Conservation (phyloP, 2,329 filamentous ascomycete genomes). For the Cordyceps javanica region DNA sequence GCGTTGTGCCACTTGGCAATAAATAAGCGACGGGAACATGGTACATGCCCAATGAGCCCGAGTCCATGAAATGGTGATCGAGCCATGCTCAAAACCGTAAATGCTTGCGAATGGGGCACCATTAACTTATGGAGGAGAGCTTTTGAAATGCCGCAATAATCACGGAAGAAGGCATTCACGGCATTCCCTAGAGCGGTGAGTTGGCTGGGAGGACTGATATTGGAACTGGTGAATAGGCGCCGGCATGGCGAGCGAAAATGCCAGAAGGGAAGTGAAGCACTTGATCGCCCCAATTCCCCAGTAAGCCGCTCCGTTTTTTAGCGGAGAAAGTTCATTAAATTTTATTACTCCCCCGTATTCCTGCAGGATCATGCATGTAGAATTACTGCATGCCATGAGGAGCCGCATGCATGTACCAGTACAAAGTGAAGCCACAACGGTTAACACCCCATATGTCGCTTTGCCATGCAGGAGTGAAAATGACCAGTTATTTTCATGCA, state of each 20-base stretch:
- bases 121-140: neutral
- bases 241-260: too few species aligned
- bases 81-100: neutral
- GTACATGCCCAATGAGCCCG: neutral
- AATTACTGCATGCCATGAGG: neutral
- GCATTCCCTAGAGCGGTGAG: neutral
- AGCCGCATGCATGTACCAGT: neutral
- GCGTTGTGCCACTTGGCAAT: neutral
- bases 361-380: neutral
- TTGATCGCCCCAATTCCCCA: too few species aligned
- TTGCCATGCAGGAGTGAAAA: too few species aligned
- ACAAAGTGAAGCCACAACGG: neutral
- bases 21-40: slow-evolving; percentile 8
- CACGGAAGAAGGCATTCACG: neutral
- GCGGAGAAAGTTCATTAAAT: neutral
- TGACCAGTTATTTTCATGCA: too few species aligned
- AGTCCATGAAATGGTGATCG: neutral
- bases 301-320: neutral
- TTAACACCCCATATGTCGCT: too few species aligned
- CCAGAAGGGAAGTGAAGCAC: too few species aligned
- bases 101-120: neutral
- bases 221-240: too few species aligned
- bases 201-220: neutral
- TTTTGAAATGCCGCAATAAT: neutral
- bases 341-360: neutral